Conservation (phyloP, 2,329 filamentous ascomycete genomes). For the Boeremia exigua region DNA sequence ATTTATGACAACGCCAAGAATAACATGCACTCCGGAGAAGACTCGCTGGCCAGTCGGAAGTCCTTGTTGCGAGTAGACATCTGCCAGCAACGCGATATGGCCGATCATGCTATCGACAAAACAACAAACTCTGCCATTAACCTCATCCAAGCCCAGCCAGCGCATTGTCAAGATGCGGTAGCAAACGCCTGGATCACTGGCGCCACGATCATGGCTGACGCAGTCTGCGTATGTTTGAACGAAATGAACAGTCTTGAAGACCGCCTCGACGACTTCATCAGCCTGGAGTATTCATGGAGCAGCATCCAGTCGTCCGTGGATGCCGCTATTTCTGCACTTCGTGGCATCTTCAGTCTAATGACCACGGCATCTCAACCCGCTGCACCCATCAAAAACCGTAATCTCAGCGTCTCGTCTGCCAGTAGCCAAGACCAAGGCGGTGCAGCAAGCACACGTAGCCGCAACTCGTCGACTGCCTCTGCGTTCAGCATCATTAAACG, state of each 20-base stretch:
- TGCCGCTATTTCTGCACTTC: constrained; percentile 50
- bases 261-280: constrained; percentile 54
- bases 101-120: constrained; percentile 56
- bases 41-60: constrained; percentile 33
- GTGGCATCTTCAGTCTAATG: constrained; percentile 56
- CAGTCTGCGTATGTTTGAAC: constrained; percentile 50
- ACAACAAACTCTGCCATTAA: constrained; percentile 52
- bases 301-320: constrained; percentile 52
- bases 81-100: constrained; percentile 53
- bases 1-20: constrained; percentile 53
- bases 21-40: constrained; percentile 40
- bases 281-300: constrained; percentile 53
- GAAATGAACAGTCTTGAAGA: constrained; percentile 50
- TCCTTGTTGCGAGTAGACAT: constrained; percentile 53
- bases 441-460: constrained; percentile 22
- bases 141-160: constrained; percentile 52
- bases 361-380: constrained; percentile 22
- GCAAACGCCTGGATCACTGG: constrained; percentile 55
- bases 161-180: constrained; percentile 49
- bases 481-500: constrained; percentile 37
- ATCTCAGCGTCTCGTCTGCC: constrained; percentile 38
- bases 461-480: constrained; percentile 35
- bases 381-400: constrained; percentile 16
- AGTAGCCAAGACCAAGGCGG: constrained; percentile 21
- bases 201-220: constrained; percentile 54